phyloP scores from a whole-genome alignment of 2,329 filamentous ascomycete genomes.

The Cercospora zeina region DNA sequence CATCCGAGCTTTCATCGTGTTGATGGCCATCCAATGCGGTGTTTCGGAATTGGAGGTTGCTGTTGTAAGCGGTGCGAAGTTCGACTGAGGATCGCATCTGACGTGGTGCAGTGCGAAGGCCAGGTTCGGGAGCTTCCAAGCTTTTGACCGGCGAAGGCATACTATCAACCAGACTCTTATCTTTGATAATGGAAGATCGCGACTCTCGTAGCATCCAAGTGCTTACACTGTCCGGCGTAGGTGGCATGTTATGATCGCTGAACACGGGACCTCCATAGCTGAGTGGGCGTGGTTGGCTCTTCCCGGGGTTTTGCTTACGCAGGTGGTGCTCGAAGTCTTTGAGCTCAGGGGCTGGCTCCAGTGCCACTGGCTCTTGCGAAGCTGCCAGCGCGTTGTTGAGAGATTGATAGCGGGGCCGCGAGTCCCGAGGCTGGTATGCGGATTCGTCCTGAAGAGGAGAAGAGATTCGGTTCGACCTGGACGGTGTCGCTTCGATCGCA shows the following conservation, averaged over 20 bases:
- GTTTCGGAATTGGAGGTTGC: conserved; percentile 29
- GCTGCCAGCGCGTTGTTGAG: conserved; percentile 19
- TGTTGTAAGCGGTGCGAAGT: conserved; percentile 32
- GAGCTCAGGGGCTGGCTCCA: conserved; percentile 13
- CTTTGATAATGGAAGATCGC: conserved; percentile 34
- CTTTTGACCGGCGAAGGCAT: conserved; percentile 31
- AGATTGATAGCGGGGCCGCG: conserved; percentile 11
- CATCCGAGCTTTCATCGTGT: conserved; percentile 26
- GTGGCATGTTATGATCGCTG: conserved; percentile 36
- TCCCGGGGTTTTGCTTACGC: conserved; percentile 19
- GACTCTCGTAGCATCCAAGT: conserved; percentile 40
- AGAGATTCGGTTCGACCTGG: conserved; percentile 35
- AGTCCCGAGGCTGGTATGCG: not conserved
- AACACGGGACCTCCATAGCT: conserved; percentile 33
- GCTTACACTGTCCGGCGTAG: conserved; percentile 40
- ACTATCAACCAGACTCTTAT: conserved; percentile 30
- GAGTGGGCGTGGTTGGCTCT: conserved; percentile 19
- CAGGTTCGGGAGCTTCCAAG: conserved; percentile 28
- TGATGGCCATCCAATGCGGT: conserved; percentile 19
- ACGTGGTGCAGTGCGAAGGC: conserved; percentile 32
- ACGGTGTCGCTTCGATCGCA: conserved; percentile 34
- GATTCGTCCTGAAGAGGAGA: conserved; percentile 25
- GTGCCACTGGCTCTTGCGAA: conserved; percentile 26
- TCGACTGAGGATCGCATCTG: conserved; percentile 38
- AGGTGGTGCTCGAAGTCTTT: conserved; percentile 13